Evolutionary conservation across 2,329 filamentous ascomycete genomes (phyloP), one percentile per base, ranked within the genome.

Genomic region (Ascochyta clinopodiicola): DNA sequence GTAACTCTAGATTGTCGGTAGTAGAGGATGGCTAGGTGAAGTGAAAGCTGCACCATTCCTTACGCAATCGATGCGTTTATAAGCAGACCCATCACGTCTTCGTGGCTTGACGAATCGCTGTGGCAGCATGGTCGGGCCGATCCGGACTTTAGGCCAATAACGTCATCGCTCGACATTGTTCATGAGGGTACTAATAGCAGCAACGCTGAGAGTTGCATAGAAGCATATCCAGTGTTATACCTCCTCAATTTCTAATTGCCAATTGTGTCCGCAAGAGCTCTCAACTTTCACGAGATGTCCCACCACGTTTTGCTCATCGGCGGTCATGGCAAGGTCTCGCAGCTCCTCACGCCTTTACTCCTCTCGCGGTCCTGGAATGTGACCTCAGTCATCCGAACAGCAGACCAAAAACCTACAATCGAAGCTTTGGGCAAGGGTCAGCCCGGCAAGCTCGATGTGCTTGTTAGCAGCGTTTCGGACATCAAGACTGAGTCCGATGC

Each of bases 321-420:
- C 68, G 91, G 91, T 67, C 90, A 93, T 78, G 91, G 91, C 78
- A 91, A 92, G 73, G 77, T 95, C 56, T 85, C 90, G 62, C 85
- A 90, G 55, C 78, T 88, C 38, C 82, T 95, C 35, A 95, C 91
- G 8, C 89, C 89, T 1, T 82, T 93, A 56, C 86, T 96, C 7
- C 85, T 95, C 37, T 81, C 86, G 45, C 86, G 87, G 62, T 85
- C 85, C 31, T 94, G 90, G 88, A 85, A 85, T 62, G 88, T 96
- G 49, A 92, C 89, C 56, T 91, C 88, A 72, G 80, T 95, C 57
- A 88, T 96, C 73, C 89, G 91, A 67, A 84, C 86, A 60, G 79
- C 85, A n/a, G 85, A 86, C 0, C 91, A 95, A 63, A 82, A 84
- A 38, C 70, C 79, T 3, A 79, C 86, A 48, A 87, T 96, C 53